These are phyloP conservation scores for Rhododendron mucronatum DNA, from an alignment of 148 eudicot species.

Conservation along the genomic window DNA sequence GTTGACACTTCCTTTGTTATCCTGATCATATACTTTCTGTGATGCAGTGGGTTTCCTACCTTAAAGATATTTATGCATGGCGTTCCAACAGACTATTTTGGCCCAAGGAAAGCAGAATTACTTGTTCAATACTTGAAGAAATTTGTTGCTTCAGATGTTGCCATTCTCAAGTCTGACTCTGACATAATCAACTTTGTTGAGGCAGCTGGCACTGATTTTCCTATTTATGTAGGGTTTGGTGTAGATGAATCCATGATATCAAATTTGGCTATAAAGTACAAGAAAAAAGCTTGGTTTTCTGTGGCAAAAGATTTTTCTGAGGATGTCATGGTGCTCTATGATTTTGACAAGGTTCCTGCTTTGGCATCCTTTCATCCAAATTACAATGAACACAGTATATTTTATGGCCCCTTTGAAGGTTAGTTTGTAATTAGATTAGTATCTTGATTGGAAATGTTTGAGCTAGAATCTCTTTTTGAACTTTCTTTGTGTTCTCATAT, in stretches of 20 bases:
- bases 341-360: slow-evolving; percentile 93
- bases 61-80: slow-evolving; percentile 85
- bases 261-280: slow-evolving; percentile 63
- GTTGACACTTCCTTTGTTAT: neutral
- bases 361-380: slow-evolving; percentile 66
- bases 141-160: slow-evolving; percentile 86
- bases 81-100: slow-evolving; percentile 74
- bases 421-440: slow-evolving; percentile 44
- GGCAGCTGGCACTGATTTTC: slow-evolving; percentile 71
- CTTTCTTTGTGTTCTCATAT: neutral
- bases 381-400: slow-evolving; percentile 60
- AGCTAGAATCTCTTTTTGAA: neutral
- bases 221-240: slow-evolving; percentile 84
- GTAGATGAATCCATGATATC: slow-evolving; percentile 67
- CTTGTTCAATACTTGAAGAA: slow-evolving; percentile 73
- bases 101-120: slow-evolving; percentile 70
- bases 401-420: slow-evolving; percentile 98
- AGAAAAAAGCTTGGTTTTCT: slow-evolving; percentile 94
- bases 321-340: slow-evolving; percentile 61
- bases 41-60: slow-evolving; percentile 89
- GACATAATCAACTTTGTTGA: slow-evolving; percentile 60
- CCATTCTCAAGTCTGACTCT: slow-evolving; percentile 65
- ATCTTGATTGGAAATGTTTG: neutral
- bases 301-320: slow-evolving; percentile 89
- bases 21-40: slow-evolving; percentile 3